Evolutionary conservation across 2,329 filamentous ascomycete species (phyloP).

Genomic region (Coniochaeta pulveracea): DNA sequence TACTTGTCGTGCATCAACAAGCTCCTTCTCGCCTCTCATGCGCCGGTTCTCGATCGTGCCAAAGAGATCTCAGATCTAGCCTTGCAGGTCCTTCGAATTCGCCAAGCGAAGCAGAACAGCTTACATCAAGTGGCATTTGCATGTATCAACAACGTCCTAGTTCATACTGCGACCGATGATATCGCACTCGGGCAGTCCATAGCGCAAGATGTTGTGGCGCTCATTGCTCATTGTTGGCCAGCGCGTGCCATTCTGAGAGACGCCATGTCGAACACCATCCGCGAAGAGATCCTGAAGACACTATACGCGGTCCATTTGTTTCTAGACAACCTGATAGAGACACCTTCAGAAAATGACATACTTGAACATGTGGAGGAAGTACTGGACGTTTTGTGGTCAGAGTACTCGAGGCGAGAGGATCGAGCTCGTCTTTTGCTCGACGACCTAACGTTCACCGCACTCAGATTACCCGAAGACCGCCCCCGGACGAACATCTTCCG

Average conservation of each 20-base stretch:
- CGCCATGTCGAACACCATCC: constrained; percentile 49
- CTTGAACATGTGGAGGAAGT: constrained; percentile 49
- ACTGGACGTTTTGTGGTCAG: constrained; percentile 58
- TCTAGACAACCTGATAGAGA: constrained; percentile 42
- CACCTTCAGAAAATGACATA: constrained; percentile 26
- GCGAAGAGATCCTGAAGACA: constrained; percentile 67
- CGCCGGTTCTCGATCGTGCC: constrained; percentile 48
- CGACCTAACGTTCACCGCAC: constrained; percentile 52
- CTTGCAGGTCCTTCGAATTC: constrained; percentile 49
- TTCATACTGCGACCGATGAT: constrained; percentile 56
- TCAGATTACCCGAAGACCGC: constrained; percentile 28
- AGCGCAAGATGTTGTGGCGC: constrained; percentile 51
- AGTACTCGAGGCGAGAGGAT: constrained; percentile 64
- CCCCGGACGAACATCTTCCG: constrained; percentile 39
- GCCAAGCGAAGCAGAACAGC: constrained; percentile 45
- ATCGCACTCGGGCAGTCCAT: constrained; percentile 48
- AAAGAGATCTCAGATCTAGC: constrained; percentile 44
- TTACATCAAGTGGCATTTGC: constrained; percentile 65
- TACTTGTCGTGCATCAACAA: constrained; percentile 55
- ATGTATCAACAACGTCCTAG: constrained; percentile 61
- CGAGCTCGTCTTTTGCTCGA: constrained; percentile 67
- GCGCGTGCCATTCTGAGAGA: constrained; percentile 52
- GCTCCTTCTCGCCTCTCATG: constrained; percentile 55
- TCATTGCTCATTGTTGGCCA: constrained; percentile 69
- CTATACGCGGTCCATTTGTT: constrained; percentile 57